A percentile compares a stretch with the other conserved stretches of the same genome.
Conservation (phyloP, 2,329 filamentous ascomycete species). For the Alternaria burnsii region DNA sequence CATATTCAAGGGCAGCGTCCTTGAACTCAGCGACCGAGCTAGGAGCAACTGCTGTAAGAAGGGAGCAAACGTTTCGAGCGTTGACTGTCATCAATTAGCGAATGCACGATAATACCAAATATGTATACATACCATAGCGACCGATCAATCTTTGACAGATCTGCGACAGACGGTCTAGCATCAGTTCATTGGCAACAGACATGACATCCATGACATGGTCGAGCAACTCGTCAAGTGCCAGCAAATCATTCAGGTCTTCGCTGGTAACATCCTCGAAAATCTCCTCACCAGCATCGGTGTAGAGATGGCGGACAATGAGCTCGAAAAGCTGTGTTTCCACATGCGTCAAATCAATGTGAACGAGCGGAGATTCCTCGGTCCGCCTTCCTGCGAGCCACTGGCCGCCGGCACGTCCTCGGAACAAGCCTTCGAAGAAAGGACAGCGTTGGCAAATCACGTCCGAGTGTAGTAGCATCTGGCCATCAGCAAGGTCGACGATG, state of each 20-base stretch:
- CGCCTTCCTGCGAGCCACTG: conserved; percentile 81
- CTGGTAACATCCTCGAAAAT: conserved; percentile 81
- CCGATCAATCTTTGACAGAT: conserved; percentile 88
- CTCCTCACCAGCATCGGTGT: conserved; percentile 80
- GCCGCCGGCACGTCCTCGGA: conserved; percentile 85
- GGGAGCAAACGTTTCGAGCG: conserved; percentile 78
- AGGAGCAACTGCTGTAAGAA: conserved; percentile 86
- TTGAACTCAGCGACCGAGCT: conserved; percentile 88
- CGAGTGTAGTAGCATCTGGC: conserved; percentile 76
- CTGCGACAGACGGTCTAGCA: conserved; percentile 90
- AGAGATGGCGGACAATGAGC: conserved; percentile 81
- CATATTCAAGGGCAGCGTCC: conserved; percentile 85
- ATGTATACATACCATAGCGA: conserved; percentile 67
- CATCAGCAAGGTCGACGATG: conserved; percentile 79
- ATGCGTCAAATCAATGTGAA: conserved; percentile 84
- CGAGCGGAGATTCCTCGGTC: conserved; percentile 57
- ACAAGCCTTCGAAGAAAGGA: conserved; percentile 90
- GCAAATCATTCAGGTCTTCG: conserved; percentile 59
- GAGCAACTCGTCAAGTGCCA: conserved; percentile 77
- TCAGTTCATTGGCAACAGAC: conserved; percentile 89
- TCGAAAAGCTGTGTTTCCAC: conserved; percentile 76
- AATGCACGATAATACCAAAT: conserved; percentile 23
- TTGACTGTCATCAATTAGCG: conserved; percentile 38
- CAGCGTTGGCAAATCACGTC: conserved; percentile 82
- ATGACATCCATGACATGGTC: conserved; percentile 93